These are phyloP conservation scores for Papiliotrema fonsecae DNA, from an alignment of 1,284 basidiomycete species.

Conservation along the genomic window DNA sequence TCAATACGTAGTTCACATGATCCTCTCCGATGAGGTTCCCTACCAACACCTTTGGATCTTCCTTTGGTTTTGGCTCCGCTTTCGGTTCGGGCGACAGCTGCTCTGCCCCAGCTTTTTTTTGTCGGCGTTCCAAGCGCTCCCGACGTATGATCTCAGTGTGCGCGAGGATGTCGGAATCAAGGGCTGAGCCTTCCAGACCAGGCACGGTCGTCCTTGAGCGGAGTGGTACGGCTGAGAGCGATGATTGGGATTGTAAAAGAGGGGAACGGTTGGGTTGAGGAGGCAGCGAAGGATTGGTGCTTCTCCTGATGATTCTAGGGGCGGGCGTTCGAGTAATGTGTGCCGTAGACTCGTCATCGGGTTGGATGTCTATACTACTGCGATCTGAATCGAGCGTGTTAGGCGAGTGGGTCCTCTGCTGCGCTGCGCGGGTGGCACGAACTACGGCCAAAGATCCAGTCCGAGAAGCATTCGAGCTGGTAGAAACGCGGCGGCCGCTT, in stretches of 20 bases:
- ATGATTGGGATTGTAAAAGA: conserved; percentile 30
- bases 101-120: conserved; percentile 52
- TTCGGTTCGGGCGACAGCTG: conserved; percentile 12
- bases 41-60: conserved; percentile 62
- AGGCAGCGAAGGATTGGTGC: conserved; percentile 26
- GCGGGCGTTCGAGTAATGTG: background rate
- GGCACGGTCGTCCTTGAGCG: conserved; percentile 27
- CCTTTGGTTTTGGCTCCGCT: conserved; percentile 17
- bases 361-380: background rate
- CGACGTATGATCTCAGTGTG: conserved; percentile 76
- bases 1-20: conserved; percentile 96
- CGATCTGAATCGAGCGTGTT: conserved; percentile 1
- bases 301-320: conserved; percentile 27
- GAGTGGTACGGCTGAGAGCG: conserved; percentile 12
- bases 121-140: conserved; percentile 66
- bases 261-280: conserved; percentile 24
- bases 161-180: conserved; percentile 66
- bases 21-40: conserved; percentile 95
- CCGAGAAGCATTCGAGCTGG: conserved; percentile 30
- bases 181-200: conserved; percentile 37
- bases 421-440: conserved; percentile 26
- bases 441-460: conserved; percentile 40
- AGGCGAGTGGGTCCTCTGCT: background rate
- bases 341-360: too few relatives aligned
- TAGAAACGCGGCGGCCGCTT: conserved; percentile 10